Evolutionary conservation across 164 flowering plant genomes (phyloP).

Genomic region (Taxillus chinensis): DNA sequence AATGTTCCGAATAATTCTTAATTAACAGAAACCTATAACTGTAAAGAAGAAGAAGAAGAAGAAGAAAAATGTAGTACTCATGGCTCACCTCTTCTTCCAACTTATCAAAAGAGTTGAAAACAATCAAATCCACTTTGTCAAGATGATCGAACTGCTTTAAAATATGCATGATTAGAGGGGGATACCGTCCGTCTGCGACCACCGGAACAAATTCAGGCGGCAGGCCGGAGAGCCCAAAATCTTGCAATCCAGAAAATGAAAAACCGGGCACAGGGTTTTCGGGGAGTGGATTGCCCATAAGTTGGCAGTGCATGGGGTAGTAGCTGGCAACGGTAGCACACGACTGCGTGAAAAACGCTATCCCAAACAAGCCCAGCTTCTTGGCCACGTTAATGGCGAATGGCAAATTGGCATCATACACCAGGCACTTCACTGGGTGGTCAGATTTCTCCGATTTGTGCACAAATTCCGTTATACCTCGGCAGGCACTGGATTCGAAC

Average conservation of each 20-base stretch:
- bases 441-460: conserved; percentile 2
- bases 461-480: conserved; percentile 5
- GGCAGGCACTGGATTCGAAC: conserved; percentile 7
- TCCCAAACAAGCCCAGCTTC: conserved; percentile 4
- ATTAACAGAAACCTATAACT: no score
- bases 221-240: conserved; percentile 7
- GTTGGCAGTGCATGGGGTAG: conserved; percentile 13
- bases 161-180: conserved; percentile 10
- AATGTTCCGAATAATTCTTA: no score
- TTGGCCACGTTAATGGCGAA: conserved; percentile 16
- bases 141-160: conserved; percentile 8
- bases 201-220: conserved; percentile 6
- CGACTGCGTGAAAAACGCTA: conserved; percentile 16
- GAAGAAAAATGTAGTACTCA: background rate
- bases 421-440: conserved; percentile 12
- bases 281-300: background rate
- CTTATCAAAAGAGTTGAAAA: conserved; percentile 15
- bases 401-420: conserved; percentile 16
- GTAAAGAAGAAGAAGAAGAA: no score
- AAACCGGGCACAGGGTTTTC: conserved; percentile 2
- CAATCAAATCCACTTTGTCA: conserved; percentile 16
- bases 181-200: background rate
- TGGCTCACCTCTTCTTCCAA: conserved; percentile 17
- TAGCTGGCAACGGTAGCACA: conserved; percentile 17
- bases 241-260: conserved; percentile 12